Base-by-base conservation (phyloP, 805 yeast species). In the Saccharomycopsis sp. region DNA sequence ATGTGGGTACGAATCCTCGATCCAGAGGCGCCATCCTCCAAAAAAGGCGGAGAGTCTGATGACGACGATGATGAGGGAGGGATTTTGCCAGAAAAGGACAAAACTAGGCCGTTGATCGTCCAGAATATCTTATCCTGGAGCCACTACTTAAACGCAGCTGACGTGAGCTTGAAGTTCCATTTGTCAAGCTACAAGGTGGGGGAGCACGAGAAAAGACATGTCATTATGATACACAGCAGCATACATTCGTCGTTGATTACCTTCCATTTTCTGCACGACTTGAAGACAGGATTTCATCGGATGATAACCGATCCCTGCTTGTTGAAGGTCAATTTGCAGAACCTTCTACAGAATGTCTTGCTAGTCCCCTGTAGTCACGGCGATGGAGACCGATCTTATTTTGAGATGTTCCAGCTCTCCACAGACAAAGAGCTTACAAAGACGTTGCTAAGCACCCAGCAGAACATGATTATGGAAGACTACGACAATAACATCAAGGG, bases 91-190 rank as follows among this genome's bases (percentile, higher is more conserved):
- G n/a, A 7, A 29, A 29, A 29, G 5, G 37, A 29, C 37, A 29
- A 29, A 12, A 12, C 37, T 12, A 44, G 16, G 48, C 18, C 48
- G 4, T 44, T 44, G 16, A 12, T 12, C 48, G 16, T 44, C 16
- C 21, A 44, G 4, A 44, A 44, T 12, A 44, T 44, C 4, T 64
- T 89, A 1, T 79, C 91, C 0, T 87, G 94, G 91, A 85, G 84
- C 61, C 97, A 89, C 68, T 79, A 71, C 60, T 68, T 86, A 23
- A 76, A 78, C 48, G 73, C 78, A 7, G 61, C 67, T 0, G 96
- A 89, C 63, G 77, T 78, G 1, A 75, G 87, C 0, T 63, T 84
- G 57, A 71, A 18, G 21, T 44, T 44, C 16, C 48, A 44, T 44
- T 18, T 44, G 21, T 44, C 48, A 7, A 44, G 48, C 16, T 44